Conservation (phyloP, 768 basidiomycete genomes). For the Guyanaporus albipodus region DNA sequence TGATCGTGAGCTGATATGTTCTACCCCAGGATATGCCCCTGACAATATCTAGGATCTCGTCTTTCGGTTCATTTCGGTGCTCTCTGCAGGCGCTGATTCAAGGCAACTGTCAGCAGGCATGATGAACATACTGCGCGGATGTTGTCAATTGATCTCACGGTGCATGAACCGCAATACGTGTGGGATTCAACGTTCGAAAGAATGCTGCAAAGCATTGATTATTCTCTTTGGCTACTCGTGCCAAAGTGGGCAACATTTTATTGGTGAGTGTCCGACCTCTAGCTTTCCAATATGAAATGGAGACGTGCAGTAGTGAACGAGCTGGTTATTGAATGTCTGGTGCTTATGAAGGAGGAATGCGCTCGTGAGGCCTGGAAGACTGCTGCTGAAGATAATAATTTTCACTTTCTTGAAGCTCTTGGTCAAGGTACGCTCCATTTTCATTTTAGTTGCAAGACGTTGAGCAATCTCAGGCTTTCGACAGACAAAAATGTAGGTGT, state of each 20-base stretch:
- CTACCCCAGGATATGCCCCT: background rate
- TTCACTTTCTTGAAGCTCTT: constrained; percentile 13
- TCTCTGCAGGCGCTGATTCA: constrained; percentile 12
- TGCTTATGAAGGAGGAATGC: constrained; percentile 9
- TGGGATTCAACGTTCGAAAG: constrained; percentile 26
- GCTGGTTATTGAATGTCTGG: constrained; percentile 18
- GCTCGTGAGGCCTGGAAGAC: constrained; percentile 22
- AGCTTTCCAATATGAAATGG: background rate
- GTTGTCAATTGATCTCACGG: constrained; percentile 18
- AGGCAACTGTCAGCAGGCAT: constrained; percentile 16
- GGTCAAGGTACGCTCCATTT: constrained; percentile 17
- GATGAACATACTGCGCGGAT: constrained; percentile 16
- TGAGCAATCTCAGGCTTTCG: constrained; percentile 15
- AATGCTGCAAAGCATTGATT: constrained; percentile 29
- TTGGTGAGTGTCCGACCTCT: constrained; percentile 13
- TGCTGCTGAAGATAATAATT: constrained; percentile 7
- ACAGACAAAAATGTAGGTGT: constrained; percentile 15
- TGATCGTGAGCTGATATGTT: constrained; percentile 22
- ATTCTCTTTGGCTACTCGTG: constrained; percentile 24
- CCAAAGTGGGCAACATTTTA: constrained; percentile 15
- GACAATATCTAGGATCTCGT: constrained; percentile 16
- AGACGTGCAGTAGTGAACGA: constrained; percentile 18
- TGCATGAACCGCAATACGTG: constrained; percentile 22
- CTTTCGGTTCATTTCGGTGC: constrained; percentile 21
- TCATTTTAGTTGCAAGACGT: background rate